Evolutionary conservation across 108 stramenopile species (phyloP).

Genomic region (Cylindrotheca fusiformis): DNA sequence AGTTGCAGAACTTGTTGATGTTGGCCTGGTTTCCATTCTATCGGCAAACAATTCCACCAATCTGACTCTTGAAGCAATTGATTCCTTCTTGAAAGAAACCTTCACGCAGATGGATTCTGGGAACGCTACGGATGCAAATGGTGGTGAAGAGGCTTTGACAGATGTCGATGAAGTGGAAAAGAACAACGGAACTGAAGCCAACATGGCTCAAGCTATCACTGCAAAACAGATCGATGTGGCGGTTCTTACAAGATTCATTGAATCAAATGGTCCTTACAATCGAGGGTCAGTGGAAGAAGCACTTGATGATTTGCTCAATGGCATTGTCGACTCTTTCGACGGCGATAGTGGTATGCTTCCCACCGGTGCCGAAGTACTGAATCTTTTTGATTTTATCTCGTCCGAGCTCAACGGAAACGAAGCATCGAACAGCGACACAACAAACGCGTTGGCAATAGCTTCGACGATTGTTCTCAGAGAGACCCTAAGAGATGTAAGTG

Average conservation of each 20-base stretch:
- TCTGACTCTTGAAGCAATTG: background rate
- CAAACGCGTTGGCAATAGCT: too few species aligned
- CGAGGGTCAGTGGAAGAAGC: background rate
- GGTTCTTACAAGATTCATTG: background rate
- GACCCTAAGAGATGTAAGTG: too few species aligned
- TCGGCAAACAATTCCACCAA: background rate
- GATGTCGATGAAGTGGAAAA: background rate
- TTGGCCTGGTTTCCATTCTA: background rate
- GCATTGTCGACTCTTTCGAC: too few species aligned
- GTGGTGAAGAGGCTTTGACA: background rate
- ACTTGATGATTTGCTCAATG: too few species aligned
- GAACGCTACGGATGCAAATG: background rate
- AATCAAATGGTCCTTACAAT: background rate
- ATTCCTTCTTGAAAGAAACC: background rate
- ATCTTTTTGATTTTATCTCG: too few species aligned
- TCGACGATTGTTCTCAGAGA: too few species aligned
- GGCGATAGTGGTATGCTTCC: too few species aligned
- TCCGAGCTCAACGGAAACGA: too few species aligned
- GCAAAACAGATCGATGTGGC: background rate
- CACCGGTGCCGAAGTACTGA: too few species aligned
- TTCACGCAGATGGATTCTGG: background rate
- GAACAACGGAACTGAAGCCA: background rate
- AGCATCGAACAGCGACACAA: too few species aligned
- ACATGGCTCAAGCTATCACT: background rate
- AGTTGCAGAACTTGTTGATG: background rate